Conservation (phyloP, 106 monocot genomes). For the Vanilla planifolia region DNA sequence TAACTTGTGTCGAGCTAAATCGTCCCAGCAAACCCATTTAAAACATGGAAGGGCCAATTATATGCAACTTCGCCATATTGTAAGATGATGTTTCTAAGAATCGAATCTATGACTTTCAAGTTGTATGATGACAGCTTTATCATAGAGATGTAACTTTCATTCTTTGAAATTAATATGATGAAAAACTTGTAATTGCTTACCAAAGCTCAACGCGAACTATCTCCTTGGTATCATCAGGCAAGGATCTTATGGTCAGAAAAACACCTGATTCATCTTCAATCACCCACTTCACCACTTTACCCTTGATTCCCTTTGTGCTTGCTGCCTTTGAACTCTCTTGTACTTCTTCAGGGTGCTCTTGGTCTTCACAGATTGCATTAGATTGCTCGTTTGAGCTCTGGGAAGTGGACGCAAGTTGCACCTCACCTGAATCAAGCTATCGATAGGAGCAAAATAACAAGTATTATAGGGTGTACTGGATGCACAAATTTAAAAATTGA, state of each 20-base stretch:
- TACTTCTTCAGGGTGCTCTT: not conserved
- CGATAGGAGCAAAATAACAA: not conserved
- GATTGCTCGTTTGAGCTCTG: not conserved
- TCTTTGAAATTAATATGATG: not conserved
- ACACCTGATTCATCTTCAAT: conserved; percentile 71
- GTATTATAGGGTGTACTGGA: not conserved
- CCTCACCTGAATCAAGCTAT: conserved; percentile 6
- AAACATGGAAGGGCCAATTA: too few species aligned
- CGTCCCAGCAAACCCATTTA: too few species aligned
- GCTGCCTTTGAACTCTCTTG: not conserved
- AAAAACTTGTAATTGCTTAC: conserved; percentile 16
- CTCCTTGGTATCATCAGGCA: conserved; percentile 32
- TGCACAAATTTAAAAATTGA: too few species aligned
- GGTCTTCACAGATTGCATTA: not conserved
- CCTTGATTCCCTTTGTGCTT: not conserved
- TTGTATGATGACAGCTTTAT: too few species aligned
- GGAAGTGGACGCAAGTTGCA: not conserved
- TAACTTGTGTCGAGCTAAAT: too few species aligned
- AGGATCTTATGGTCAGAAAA: conserved; percentile 28
- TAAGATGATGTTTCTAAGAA: not conserved
- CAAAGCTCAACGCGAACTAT: conserved; percentile 43
- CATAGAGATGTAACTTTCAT: too few species aligned
- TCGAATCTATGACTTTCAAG: too few species aligned
- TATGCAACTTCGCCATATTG: too few species aligned
- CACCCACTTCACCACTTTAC: conserved; percentile 26